Evolutionary conservation across 1,284 basidiomycete genomes (phyloP).

Genomic region (Cryptococcus sp.): DNA sequence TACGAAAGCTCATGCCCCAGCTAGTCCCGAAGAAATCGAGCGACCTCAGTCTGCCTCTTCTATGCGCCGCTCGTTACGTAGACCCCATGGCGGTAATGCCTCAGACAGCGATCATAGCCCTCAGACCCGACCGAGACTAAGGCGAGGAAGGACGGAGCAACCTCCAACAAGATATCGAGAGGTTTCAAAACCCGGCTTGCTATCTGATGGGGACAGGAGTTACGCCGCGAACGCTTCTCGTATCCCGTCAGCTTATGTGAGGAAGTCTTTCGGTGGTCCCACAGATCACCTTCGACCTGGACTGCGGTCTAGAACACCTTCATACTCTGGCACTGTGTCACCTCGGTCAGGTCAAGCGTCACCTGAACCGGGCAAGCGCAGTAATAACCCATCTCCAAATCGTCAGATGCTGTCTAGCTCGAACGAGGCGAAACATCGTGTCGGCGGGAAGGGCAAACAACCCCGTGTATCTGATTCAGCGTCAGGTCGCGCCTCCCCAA

Average conservation of each 20-base stretch:
- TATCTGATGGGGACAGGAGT: conserved; percentile 82
- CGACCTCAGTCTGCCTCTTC: conserved; percentile 31
- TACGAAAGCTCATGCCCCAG: conserved; percentile 17
- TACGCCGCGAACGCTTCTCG: conserved; percentile 77
- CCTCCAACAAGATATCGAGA: conserved; percentile 32
- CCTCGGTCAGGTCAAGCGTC: conserved; percentile 23
- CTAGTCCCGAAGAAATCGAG: conserved; percentile 23
- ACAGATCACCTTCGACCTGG: conserved; percentile 17
- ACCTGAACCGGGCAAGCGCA: conserved; percentile 6
- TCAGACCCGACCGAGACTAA: conserved; percentile 33
- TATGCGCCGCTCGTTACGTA: conserved; percentile 18
- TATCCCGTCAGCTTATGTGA: conserved; percentile 25
- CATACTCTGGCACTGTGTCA: conserved; percentile 12
- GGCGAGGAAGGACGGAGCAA: conserved; percentile 46
- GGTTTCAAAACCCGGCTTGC: conserved; percentile 31
- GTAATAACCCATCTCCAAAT: neutral
- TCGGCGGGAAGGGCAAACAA: conserved; percentile 45
- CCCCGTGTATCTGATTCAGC: conserved; percentile 23
- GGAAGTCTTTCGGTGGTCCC: conserved; percentile 7
- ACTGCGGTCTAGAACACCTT: conserved; percentile 13
- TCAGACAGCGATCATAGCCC: conserved; percentile 52
- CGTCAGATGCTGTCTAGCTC: conserved; percentile 3
- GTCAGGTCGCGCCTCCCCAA: conserved; percentile 21
- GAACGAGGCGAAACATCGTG: conserved; percentile 34
- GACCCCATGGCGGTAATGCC: conserved; percentile 17